A percentile compares a stretch with the other conserved stretches of the same genome.
Conservation (phyloP, 441 rosid species). For the Jatropha multifida region DNA sequence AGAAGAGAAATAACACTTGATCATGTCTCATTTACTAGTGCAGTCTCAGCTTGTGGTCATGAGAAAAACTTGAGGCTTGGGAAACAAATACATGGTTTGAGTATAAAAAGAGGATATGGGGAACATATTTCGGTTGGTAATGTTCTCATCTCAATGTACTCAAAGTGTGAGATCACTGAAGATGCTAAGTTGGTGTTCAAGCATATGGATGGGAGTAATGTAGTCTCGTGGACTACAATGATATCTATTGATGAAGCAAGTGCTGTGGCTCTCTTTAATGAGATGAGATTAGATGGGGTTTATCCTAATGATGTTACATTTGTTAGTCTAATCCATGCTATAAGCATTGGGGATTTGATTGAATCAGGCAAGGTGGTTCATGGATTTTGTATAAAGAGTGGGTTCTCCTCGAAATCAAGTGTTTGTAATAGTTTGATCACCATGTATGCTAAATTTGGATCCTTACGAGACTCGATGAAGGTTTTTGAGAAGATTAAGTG, state of each 20-base stretch:
- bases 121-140: slow-evolving; percentile 63
- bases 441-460: slow-evolving; percentile 74
- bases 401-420: slow-evolving; percentile 47
- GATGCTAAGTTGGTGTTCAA: slow-evolving; percentile 58
- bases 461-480: slow-evolving; percentile 57
- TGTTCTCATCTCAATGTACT: slow-evolving; percentile 74
- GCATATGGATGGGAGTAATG: slow-evolving; percentile 60
- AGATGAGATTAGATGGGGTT: slow-evolving; percentile 67
- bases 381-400: slow-evolving; percentile 54
- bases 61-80: slow-evolving; percentile 57
- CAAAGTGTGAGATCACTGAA: slow-evolving; percentile 53
- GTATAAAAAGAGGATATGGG: slow-evolving; percentile 60
- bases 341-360: slow-evolving; percentile 39
- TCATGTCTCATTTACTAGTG: slow-evolving; percentile 76
- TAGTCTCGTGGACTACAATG: slow-evolving; percentile 87
- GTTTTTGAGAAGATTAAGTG: slow-evolving; percentile 54
- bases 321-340: slow-evolving; percentile 60
- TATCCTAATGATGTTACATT: slow-evolving; percentile 82
- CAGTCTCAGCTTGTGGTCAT: slow-evolving; percentile 69
- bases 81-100: slow-evolving; percentile 72
- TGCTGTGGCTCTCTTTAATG: slow-evolving; percentile 51
- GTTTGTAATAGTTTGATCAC: slow-evolving; percentile 74
- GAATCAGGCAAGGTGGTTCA: slow-evolving; percentile 59
- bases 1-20: slow-evolving; percentile 62
- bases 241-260: slow-evolving; percentile 54